Evolutionary conservation across 768 basidiomycete species (phyloP).

Genomic region (Mycena galopus): DNA sequence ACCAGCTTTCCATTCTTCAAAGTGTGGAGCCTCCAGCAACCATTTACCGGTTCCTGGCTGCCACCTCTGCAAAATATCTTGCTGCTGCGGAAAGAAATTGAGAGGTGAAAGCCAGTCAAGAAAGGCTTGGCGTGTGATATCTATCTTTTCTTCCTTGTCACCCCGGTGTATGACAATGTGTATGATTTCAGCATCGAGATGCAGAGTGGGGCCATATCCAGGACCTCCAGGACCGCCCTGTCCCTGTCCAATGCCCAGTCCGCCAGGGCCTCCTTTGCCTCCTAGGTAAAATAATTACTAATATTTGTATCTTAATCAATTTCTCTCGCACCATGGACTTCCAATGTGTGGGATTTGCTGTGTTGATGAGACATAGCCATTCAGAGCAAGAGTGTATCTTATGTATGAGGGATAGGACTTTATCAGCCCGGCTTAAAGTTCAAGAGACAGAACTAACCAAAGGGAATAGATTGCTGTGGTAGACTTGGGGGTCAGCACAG

Average conservation of each 20-base stretch:
- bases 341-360: background rate
- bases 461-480: background rate
- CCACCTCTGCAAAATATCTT: no score
- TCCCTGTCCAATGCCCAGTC: background rate
- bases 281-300: background rate
- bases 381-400: background rate
- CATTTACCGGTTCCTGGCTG: no score
- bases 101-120: no score
- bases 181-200: background rate
- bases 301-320: background rate
- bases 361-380: background rate
- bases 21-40: no score
- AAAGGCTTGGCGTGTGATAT: background rate
- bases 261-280: slow-evolving; percentile 1
- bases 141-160: background rate
- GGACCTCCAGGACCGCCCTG: background rate
- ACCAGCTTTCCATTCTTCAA: no score
- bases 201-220: background rate
- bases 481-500: background rate
- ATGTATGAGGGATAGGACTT: background rate
- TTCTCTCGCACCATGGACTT: background rate
- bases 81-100: no score
- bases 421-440: slow-evolving; percentile 1
- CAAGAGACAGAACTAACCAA: background rate
- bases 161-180: no score